A percentile compares a stretch with the other conserved stretches of the same genome.
Evolutionary conservation across 2,329 filamentous ascomycete species (phyloP).

Genomic region (Monilinia aucupariae): DNA sequence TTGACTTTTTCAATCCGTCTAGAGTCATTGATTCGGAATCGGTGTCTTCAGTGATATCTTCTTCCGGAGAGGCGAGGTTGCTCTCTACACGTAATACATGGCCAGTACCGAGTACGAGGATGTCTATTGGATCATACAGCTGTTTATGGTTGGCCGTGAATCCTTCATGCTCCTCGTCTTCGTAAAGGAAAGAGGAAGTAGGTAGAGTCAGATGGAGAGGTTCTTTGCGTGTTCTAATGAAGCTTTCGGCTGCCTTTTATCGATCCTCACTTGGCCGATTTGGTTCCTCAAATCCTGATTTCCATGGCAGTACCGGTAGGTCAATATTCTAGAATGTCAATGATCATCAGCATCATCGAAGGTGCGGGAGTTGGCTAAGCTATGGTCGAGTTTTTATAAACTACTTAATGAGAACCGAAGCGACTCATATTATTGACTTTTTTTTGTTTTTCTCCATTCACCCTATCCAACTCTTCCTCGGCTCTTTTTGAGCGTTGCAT

Average conservation of each 20-base stretch:
- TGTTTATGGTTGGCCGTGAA: neutral
- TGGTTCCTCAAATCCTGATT: neutral
- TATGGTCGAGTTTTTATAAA: neutral
- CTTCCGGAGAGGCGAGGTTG: neutral
- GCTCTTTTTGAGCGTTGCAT: neutral
- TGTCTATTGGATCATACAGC: neutral
- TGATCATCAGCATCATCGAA: conserved; percentile 2
- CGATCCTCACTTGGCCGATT: no score
- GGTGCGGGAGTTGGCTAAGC: neutral
- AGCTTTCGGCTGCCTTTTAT: neutral
- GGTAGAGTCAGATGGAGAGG: neutral
- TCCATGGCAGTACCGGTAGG: neutral
- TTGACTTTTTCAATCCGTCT: no score
- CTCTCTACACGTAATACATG: no score
- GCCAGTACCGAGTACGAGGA: neutral
- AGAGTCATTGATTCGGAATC: no score
- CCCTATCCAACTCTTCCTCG: rapidly evolving
- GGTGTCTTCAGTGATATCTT: neutral
- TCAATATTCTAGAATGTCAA: neutral
- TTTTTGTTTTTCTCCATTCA: neutral
- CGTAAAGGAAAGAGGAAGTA: neutral
- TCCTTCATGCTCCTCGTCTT: neutral
- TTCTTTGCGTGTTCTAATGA: neutral
- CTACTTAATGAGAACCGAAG: neutral
- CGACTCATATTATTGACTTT: neutral